Evolutionary conservation across 164 flowering plant genomes (phyloP).

Genomic region (Saururus chinensis): DNA sequence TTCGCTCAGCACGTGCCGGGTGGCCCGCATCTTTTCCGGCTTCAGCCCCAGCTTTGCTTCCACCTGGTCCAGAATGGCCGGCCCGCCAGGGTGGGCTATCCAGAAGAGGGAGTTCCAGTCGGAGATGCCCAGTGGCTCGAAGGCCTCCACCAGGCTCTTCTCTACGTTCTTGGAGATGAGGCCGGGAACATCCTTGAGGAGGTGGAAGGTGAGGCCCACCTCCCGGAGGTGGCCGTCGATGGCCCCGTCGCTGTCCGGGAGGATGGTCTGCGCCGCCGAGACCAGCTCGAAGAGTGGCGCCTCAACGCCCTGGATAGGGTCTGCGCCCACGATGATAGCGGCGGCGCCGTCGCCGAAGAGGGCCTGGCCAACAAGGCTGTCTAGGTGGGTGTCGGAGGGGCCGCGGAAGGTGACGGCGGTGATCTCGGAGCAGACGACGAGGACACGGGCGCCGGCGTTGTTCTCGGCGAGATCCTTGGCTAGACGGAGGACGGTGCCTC

Average conservation of each 20-base stretch:
- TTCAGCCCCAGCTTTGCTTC: slow-evolving; percentile 24
- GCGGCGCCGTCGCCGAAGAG: slow-evolving; percentile 45
- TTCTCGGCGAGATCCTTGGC: slow-evolving; percentile 49
- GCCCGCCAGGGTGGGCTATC: slow-evolving; percentile 41
- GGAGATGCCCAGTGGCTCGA: slow-evolving; percentile 31
- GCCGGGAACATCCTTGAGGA: slow-evolving; percentile 34
- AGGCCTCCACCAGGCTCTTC: slow-evolving; percentile 30
- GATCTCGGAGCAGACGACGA: slow-evolving; percentile 40
- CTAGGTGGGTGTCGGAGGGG: slow-evolving; percentile 28
- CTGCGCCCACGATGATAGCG: slow-evolving; percentile 33
- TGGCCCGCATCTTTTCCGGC: slow-evolving; percentile 27
- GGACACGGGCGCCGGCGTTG: slow-evolving; percentile 42
- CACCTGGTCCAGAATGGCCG: slow-evolving; percentile 36
- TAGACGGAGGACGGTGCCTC: slow-evolving; percentile 37
- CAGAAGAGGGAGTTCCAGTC: slow-evolving; percentile 42
- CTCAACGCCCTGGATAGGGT: slow-evolving; percentile 24
- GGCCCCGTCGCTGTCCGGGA: slow-evolving; percentile 37
- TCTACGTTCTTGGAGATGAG: slow-evolving; percentile 37
- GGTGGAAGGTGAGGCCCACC: slow-evolving; percentile 37
- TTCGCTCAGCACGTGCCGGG: slow-evolving; percentile 29
- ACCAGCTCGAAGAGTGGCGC: slow-evolving; percentile 27
- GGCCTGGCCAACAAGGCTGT: slow-evolving; percentile 38
- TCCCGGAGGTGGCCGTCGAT: slow-evolving; percentile 34
- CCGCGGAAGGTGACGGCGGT: slow-evolving; percentile 32
- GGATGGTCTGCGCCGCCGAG: slow-evolving; percentile 30